phyloP scores from a whole-genome alignment of 1,284 basidiomycete genomes.

The Puccinia hordei region DNA sequence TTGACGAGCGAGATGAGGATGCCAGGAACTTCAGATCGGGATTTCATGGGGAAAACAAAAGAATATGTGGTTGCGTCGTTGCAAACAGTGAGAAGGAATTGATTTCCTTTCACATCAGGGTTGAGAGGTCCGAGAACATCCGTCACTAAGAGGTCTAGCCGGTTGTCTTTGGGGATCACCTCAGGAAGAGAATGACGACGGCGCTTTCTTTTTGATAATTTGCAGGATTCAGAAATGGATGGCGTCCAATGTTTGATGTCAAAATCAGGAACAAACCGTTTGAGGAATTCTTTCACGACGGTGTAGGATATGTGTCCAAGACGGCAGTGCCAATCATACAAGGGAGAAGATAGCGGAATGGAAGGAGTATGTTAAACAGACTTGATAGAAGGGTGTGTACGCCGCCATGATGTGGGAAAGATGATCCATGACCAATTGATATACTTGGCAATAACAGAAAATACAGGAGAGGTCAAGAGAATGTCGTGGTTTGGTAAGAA shows the following conservation, averaged over 20 bases:
- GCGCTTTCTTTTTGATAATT: background rate
- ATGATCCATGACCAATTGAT: background rate
- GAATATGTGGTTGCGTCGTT: background rate
- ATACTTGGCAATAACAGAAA: background rate
- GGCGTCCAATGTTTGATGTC: background rate
- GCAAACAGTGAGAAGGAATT: background rate
- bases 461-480: background rate
- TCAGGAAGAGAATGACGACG: background rate
- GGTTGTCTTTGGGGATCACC: background rate
- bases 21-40: background rate
- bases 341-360: too few species aligned
- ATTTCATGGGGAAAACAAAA: constrained; percentile 15
- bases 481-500: background rate
- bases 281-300: background rate
- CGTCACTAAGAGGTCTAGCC: background rate
- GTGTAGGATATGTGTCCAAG: background rate
- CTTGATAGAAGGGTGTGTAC: background rate
- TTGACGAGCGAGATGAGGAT: background rate
- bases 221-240: constrained; percentile 7
- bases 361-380: background rate
- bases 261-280: background rate
- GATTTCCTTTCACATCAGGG: background rate
- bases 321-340: background rate
- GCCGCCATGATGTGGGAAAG: background rate
- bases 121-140: constrained; percentile 9